Base-by-base conservation (phyloP, 2,329 filamentous ascomycete species). In the Endocalyx cinctus region DNA sequence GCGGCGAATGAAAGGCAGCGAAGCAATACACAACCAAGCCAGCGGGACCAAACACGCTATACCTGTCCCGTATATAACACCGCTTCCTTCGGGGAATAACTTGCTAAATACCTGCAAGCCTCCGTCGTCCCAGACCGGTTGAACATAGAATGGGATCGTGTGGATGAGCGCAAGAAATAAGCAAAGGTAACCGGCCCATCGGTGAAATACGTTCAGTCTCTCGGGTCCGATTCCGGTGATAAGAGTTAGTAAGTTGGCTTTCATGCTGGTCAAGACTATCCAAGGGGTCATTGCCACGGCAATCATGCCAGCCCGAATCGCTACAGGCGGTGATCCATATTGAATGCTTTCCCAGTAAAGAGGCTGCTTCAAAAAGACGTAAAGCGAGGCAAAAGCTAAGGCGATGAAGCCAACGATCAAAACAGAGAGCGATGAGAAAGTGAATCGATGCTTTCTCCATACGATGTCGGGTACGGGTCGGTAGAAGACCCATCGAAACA, bases 151-250 rank as follows among this genome's bases (percentile, higher is more conserved):
- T 0, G 90, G 90, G 12, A 95, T 69, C 14, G 82, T 86, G 54
- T 97, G 90, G 13, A 95, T 72, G 34, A 96, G 67, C 17, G 85
- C 82, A 37, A 96, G 67, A 41, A 94, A 82, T 2, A 95, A 69
- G 52, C 84, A 92, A 10, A 96, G 64, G 55, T 95, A 95, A 17
- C 84, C 87, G 6, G 84, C 79, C 89, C 89, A 97, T 48, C 90
- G 79, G 61, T 97, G 90, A 39, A 96, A 74, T 19, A 96, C 89
- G 48, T 95, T 96, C 31, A 97, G 72, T 30, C 90, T 74, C 57
- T 97, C 90, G 23, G 92, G 89, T 4, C 88, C 87, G 45, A 97
- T 90, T 11, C 90, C 90, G 5, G 89, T 95, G 37, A 96, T 62
- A 35, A 89, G 63, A 1, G 84, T 83, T 35, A 97, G 74, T 19